Conservation (phyloP, 176 grass and related monocot genomes). For the Carex littledalei region DNA sequence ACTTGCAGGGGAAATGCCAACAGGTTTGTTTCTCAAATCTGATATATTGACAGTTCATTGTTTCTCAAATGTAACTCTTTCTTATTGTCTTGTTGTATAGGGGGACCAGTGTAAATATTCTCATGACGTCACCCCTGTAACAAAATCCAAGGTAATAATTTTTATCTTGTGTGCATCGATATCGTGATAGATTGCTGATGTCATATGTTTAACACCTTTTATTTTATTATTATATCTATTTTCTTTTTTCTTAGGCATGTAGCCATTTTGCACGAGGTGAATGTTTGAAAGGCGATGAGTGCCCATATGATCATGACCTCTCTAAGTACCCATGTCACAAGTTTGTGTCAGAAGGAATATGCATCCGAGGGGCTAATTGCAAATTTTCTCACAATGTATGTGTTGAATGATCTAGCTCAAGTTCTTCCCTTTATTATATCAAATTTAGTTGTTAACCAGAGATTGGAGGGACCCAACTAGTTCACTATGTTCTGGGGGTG, state of each 20-base stretch:
- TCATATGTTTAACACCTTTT: background rate
- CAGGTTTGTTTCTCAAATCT: slow-evolving; percentile 37
- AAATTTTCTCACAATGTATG: slow-evolving; percentile 91
- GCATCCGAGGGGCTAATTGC: slow-evolving; percentile 75
- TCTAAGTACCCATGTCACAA: slow-evolving; percentile 88
- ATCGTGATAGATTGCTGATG: slow-evolving; percentile 5
- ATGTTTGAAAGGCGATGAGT: slow-evolving; percentile 93
- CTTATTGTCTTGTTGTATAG: slow-evolving; percentile 41
- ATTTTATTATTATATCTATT: slow-evolving; percentile 16
- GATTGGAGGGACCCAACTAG: background rate
- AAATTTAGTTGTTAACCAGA: background rate
- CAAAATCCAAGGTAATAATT: slow-evolving; percentile 74
- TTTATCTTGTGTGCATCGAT: background rate
- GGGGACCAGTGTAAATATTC: slow-evolving; percentile 79
- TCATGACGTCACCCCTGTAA: slow-evolving; percentile 74
- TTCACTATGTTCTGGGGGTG: background rate
- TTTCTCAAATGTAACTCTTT: slow-evolving; percentile 11
- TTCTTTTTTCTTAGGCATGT: slow-evolving; percentile 52
- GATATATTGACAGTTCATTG: background rate
- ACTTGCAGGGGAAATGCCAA: slow-evolving; percentile 69
- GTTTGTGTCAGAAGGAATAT: slow-evolving; percentile 60
- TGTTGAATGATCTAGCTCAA: background rate
- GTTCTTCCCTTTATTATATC: background rate
- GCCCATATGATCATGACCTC: slow-evolving; percentile 86
- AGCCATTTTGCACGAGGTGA: slow-evolving; percentile 69